Conservation (phyloP, 1,284 basidiomycete species). For the Anthracocystis panici-leucophaei region DNA sequence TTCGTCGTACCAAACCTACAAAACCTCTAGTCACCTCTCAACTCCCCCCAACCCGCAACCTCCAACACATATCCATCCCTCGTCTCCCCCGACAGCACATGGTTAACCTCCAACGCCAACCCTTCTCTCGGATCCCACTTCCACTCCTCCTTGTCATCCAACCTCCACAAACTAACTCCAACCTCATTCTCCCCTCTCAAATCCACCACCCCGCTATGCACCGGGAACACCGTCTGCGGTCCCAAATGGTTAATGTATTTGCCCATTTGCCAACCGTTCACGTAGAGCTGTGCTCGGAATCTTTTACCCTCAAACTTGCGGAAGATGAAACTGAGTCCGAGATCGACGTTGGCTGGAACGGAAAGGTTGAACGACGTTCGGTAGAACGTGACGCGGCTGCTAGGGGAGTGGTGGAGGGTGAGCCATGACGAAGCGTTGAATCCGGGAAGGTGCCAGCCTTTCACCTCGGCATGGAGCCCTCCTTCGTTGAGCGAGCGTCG, state of each 20-base stretch:
- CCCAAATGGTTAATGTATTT: conserved; percentile 43
- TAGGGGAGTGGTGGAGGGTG: conserved; percentile 71
- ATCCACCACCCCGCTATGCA: conserved; percentile 46
- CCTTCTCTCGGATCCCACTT: conserved; percentile 28
- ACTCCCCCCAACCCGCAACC: conserved; percentile 32
- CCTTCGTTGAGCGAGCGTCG: conserved; percentile 82
- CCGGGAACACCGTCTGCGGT: conserved; percentile 47
- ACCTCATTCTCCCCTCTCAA: conserved; percentile 40
- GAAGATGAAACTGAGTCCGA: conserved; percentile 35
- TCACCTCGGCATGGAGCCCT: conserved; percentile 80
- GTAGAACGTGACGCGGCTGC: conserved; percentile 79
- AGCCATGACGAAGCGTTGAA: conserved; percentile 78
- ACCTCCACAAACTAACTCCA: conserved; percentile 43
- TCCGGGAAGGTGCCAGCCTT: conserved; percentile 84
- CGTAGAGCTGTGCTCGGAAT: conserved; percentile 50
- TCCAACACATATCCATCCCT: conserved; percentile 34
- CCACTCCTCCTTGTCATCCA: conserved; percentile 20
- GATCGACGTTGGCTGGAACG: conserved; percentile 61
- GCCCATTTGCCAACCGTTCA: conserved; percentile 65
- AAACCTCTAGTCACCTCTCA: conserved; percentile 14
- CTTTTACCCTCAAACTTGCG: neutral
- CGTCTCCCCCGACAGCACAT: conserved; percentile 32
- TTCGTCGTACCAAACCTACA: neutral
- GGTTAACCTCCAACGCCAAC: conserved; percentile 31
- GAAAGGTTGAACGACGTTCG: conserved; percentile 77